Evolutionary conservation across 805 yeast genomes (phyloP).

Genomic region (Pichia gijzeniarum): DNA sequence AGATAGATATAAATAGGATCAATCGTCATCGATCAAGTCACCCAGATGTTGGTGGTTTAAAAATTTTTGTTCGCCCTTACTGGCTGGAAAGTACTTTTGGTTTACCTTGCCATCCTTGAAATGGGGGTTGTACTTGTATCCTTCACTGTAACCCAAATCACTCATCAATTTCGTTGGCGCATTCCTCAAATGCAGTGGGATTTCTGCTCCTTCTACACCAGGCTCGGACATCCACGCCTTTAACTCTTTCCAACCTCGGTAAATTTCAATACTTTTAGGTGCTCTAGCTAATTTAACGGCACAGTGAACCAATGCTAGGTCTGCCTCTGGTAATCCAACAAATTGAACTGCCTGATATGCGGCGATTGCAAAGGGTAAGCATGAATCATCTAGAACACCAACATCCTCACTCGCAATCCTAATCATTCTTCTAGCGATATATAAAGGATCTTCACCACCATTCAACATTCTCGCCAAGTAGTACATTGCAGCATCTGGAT

Average conservation of each 20-base stretch:
- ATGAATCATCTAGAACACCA: constrained; percentile 76
- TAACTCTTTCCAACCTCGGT: constrained; percentile 71
- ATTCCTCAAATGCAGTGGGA: constrained; percentile 81
- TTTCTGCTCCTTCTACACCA: constrained; percentile 51
- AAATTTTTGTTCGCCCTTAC: constrained; percentile 42
- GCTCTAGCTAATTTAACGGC: constrained; percentile 86
- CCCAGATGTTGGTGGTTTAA: constrained; percentile 57
- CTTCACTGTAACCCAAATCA: constrained; percentile 77
- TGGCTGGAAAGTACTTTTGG: constrained; percentile 73
- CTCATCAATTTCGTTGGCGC: constrained; percentile 93
- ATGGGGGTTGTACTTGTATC: constrained; percentile 85
- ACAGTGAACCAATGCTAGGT: constrained; percentile 82
- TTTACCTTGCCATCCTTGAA: constrained; percentile 62
- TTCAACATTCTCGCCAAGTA: constrained; percentile 82
- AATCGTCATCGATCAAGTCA: constrained; percentile 35
- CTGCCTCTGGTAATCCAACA: constrained; percentile 94
- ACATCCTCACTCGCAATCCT: constrained; percentile 94
- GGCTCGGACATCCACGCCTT: constrained; percentile 56
- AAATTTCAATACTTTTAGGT: constrained; percentile 78
- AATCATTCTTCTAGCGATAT: constrained; percentile 84
- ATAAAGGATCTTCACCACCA: constrained; percentile 93
- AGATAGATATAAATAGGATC: constrained; percentile 9
- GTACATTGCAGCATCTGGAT: constrained; percentile 84
- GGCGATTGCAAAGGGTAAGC: constrained; percentile 81
- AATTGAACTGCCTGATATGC: constrained; percentile 83